A percentile compares a stretch with the other conserved stretches of the same genome.
Conservation (phyloP, 2,329 filamentous ascomycete species). For the Ophiostoma tasmaniense region DNA sequence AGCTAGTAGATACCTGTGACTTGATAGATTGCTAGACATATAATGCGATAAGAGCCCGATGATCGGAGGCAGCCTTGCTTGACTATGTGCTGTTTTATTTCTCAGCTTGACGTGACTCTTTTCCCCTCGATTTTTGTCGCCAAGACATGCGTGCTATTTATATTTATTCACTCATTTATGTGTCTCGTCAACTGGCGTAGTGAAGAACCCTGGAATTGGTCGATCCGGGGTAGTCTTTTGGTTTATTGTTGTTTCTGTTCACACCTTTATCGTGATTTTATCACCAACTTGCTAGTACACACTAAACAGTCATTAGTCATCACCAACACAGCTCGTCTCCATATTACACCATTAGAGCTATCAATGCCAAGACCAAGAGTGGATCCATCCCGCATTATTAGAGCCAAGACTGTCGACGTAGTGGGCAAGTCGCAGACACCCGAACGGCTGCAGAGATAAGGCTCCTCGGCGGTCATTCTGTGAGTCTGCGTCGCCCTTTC, state of each 20-base stretch:
- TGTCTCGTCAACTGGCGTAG: too few species aligned
- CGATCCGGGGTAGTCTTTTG: too few species aligned
- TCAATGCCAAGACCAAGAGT: not conserved
- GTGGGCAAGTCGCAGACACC: not conserved
- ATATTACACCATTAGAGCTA: not conserved
- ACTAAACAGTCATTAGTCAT: too few species aligned
- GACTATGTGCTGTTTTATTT: not conserved
- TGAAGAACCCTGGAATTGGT: too few species aligned
- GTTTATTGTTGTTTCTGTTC: too few species aligned
- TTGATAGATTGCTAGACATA: too few species aligned
- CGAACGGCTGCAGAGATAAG: not conserved
- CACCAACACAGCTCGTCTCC: too few species aligned
- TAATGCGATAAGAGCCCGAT: not conserved
- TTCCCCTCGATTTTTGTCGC: not conserved
- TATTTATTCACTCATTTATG: too few species aligned
- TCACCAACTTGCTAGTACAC: too few species aligned
- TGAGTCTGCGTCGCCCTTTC: not conserved
- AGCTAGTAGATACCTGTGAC: not conserved
- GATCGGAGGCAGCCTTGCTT: not conserved
- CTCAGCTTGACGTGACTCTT: not conserved
- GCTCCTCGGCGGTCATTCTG: not conserved
- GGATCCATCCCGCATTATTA: not conserved
- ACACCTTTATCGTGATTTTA: too few species aligned
- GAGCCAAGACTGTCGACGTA: not conserved
- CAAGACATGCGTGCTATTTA: not conserved